These are phyloP conservation scores for Lecanosticta acicola DNA, from an alignment of 2,329 filamentous ascomycete genomes.

Conservation along the genomic window DNA sequence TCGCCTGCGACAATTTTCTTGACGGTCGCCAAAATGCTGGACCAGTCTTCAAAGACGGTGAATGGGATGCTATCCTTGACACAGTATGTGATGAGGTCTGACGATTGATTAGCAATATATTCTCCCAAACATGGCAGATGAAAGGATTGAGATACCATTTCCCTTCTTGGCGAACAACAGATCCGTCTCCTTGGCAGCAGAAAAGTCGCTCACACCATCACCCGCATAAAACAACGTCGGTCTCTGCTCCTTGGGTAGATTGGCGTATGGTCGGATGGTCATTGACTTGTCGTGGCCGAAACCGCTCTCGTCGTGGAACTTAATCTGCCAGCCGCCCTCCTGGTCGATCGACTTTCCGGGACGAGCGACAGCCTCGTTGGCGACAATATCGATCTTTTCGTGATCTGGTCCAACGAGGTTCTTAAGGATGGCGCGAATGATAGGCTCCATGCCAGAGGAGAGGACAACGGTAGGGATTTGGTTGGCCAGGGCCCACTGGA, in stretches of 20 bases:
- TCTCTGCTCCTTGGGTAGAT: conserved; percentile 60
- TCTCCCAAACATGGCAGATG: neutral
- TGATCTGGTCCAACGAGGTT: conserved; percentile 75
- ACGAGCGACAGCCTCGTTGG: conserved; percentile 68
- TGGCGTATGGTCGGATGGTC: conserved; percentile 80
- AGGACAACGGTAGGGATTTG: conserved; percentile 90
- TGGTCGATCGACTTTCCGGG: conserved; percentile 70
- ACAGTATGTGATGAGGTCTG: conserved; percentile 83
- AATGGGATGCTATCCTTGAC: conserved; percentile 79
- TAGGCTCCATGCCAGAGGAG: conserved; percentile 85
- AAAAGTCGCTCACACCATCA: conserved; percentile 88
- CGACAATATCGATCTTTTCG: conserved; percentile 78
- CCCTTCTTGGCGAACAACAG: conserved; percentile 90
- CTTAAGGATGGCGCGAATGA: conserved; percentile 78
- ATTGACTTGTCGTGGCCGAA: conserved; percentile 97
- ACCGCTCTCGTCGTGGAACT: conserved; percentile 79
- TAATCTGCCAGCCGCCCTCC: conserved; percentile 78
- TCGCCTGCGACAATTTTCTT: conserved; percentile 72
- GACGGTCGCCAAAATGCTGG: conserved; percentile 67
- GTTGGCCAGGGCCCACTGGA: conserved; percentile 70
- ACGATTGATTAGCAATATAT: neutral
- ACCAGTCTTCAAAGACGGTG: conserved; percentile 81
- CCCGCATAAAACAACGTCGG: conserved; percentile 92
- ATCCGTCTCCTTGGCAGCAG: conserved; percentile 86
- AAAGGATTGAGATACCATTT: conserved; percentile 53